Conservation (phyloP, 805 yeast genomes). For the Lachancea mirantina region DNA sequence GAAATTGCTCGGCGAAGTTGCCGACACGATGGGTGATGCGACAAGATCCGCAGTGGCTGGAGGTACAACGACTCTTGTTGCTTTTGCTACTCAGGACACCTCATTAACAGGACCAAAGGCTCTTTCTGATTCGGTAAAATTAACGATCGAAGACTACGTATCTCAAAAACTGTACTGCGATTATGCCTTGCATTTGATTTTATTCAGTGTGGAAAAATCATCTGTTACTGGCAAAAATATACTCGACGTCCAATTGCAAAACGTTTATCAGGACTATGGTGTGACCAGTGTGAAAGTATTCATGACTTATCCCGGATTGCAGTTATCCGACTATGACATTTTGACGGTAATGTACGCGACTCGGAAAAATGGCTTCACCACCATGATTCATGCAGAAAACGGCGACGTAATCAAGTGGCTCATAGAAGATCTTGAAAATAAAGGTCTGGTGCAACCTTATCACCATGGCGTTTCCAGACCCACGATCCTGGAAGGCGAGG, state of each 20-base stretch:
- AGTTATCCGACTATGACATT: slow-evolving; percentile 36
- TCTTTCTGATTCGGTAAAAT: slow-evolving; percentile 28
- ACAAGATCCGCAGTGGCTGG: slow-evolving; percentile 43
- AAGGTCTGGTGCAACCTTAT: slow-evolving; percentile 35
- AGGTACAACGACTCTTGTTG: slow-evolving; percentile 43
- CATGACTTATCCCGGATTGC: slow-evolving; percentile 40
- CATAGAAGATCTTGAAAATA: slow-evolving; percentile 34
- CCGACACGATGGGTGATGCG: slow-evolving; percentile 40
- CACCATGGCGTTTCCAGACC: slow-evolving; percentile 43
- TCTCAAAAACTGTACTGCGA: slow-evolving; percentile 33
- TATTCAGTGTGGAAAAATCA: slow-evolving; percentile 29
- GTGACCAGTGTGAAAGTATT: slow-evolving; percentile 38
- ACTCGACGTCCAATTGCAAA: slow-evolving; percentile 31
- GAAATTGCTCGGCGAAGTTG: slow-evolving; percentile 29
- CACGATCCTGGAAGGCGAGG: slow-evolving; percentile 41
- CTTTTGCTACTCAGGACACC: slow-evolving; percentile 41
- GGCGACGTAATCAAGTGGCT: slow-evolving; percentile 39
- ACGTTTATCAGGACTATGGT: slow-evolving; percentile 31
- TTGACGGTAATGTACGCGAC: slow-evolving; percentile 35
- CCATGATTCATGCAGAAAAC: slow-evolving; percentile 48
- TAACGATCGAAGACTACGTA: slow-evolving; percentile 20
- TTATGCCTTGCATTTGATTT: slow-evolving; percentile 42
- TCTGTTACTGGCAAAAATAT: slow-evolving; percentile 8
- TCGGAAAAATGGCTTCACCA: slow-evolving; percentile 37
- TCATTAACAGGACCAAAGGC: slow-evolving; percentile 27